Conservation (phyloP, 768 basidiomycete genomes). For the Phallus indusiatus region DNA sequence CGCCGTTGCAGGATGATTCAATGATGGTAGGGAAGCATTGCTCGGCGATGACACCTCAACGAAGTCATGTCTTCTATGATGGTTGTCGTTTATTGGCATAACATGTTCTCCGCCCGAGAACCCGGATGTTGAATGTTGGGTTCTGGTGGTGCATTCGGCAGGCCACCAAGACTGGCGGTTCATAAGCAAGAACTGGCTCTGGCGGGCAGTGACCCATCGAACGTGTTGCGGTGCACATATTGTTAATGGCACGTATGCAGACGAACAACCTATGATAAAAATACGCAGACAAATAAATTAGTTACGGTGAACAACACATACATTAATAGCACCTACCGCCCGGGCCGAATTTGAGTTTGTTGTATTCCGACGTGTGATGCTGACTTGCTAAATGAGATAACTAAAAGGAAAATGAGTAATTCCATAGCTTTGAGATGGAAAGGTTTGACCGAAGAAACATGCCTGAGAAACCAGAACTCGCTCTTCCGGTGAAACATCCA, state of each 20-base stretch:
- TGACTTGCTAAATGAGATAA: conserved; percentile 59
- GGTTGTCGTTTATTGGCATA: neutral
- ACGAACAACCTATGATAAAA: conserved; percentile 39
- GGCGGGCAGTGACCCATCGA: conserved; percentile 41
- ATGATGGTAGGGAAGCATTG: conserved; percentile 4
- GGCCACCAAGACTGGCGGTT: conserved; percentile 43
- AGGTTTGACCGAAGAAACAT: neutral
- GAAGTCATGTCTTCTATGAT: neutral
- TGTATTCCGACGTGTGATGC: conserved; percentile 66
- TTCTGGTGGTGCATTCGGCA: conserved; percentile 15
- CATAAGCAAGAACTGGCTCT: conserved; percentile 38
- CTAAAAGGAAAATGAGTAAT: conserved; percentile 18
- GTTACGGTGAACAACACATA: neutral
- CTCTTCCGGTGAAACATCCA: conserved; percentile 2
- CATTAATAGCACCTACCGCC: conserved; percentile 15
- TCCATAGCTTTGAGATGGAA: neutral
- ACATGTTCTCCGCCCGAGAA: neutral
- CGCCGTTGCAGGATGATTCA: conserved; percentile 11
- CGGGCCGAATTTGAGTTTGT: conserved; percentile 56
- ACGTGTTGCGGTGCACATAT: conserved; percentile 52
- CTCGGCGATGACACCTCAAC: neutral
- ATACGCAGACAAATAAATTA: neutral
- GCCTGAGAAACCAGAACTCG: conserved; percentile 8
- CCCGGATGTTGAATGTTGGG: neutral
- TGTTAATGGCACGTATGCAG: conserved; percentile 53